Evolutionary conservation across 2,329 filamentous ascomycete species (phyloP).

Genomic region (Pseudogymnoascus sp.): DNA sequence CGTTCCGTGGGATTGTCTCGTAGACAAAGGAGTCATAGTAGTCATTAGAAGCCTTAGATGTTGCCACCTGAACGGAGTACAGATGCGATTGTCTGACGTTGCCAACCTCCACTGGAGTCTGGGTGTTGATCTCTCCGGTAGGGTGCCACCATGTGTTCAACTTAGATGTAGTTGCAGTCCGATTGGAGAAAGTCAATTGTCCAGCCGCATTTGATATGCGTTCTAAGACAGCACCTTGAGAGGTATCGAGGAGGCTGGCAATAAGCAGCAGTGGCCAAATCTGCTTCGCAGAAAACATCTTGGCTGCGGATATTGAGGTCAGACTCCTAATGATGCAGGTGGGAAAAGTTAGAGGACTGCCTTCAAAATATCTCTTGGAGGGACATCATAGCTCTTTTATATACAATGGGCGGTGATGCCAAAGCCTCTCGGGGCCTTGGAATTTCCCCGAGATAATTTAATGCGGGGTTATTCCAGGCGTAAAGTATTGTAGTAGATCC

Average conservation of each 20-base stretch:
- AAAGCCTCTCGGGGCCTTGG: background rate
- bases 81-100: conserved; percentile 24
- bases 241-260: background rate
- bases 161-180: background rate
- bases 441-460: conserved; percentile 3
- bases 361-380: background rate
- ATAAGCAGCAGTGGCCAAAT: background rate
- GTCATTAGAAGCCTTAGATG: background rate
- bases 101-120: conserved; percentile 17
- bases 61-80: conserved; percentile 20
- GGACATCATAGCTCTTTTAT: background rate
- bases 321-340: background rate
- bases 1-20: conserved; percentile 32
- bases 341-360: background rate
- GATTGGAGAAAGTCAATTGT: background rate
- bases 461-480: background rate
- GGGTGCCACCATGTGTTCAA: conserved; percentile 21
- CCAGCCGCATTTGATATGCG: background rate
- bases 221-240: background rate
- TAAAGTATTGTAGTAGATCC: background rate
- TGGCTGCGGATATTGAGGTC: background rate
- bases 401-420: background rate
- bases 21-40: conserved; percentile 33
- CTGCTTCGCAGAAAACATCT: background rate
- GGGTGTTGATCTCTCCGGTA: conserved; percentile 22